A percentile compares a stretch with the other conserved stretches of the same genome.
Evolutionary conservation across 1,284 basidiomycete species (phyloP).

Genomic region (Psilocybe mexicana): DNA sequence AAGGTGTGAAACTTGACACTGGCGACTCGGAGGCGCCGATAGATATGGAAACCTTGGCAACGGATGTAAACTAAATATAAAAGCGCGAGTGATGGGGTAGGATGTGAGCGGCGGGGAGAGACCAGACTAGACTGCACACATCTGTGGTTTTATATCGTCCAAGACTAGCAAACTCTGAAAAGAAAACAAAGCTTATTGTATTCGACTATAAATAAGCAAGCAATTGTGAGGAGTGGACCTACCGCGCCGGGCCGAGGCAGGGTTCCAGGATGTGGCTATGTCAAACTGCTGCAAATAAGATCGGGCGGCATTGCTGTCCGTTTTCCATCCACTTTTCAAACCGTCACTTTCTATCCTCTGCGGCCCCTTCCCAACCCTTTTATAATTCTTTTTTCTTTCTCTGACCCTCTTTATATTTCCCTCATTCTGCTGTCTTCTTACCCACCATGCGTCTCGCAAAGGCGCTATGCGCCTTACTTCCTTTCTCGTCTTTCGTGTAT

Average conservation of each 20-base stretch:
- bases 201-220: not conserved
- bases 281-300: slow-evolving; percentile 11
- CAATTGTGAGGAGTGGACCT: too few relatives aligned
- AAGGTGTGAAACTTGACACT: not conserved
- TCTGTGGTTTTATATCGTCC: too few relatives aligned
- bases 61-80: slow-evolving; percentile 6
- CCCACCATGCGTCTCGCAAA: slow-evolving; percentile 37
- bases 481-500: slow-evolving; percentile 24
- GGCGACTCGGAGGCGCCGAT: not conserved
- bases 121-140: not conserved
- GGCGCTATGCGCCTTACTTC: slow-evolving; percentile 32
- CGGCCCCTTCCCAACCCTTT: slow-evolving; percentile 5
- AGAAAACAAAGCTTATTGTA: not conserved
- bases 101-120: not conserved
- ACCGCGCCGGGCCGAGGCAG: not conserved
- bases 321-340: slow-evolving; percentile 8
- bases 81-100: not conserved
- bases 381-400: slow-evolving; percentile 13
- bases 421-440: slow-evolving; percentile 17
- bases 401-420: slow-evolving; percentile 17
- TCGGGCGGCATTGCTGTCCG: slow-evolving; percentile 4
- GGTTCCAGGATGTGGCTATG: slow-evolving; percentile 1
- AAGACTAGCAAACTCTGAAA: not conserved
- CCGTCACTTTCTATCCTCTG: slow-evolving; percentile 12
- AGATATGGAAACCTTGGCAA: slow-evolving; percentile 24